phyloP scores from a whole-genome alignment of 2,329 filamentous ascomycete genomes.

The Amesomyces nigricolor region DNA sequence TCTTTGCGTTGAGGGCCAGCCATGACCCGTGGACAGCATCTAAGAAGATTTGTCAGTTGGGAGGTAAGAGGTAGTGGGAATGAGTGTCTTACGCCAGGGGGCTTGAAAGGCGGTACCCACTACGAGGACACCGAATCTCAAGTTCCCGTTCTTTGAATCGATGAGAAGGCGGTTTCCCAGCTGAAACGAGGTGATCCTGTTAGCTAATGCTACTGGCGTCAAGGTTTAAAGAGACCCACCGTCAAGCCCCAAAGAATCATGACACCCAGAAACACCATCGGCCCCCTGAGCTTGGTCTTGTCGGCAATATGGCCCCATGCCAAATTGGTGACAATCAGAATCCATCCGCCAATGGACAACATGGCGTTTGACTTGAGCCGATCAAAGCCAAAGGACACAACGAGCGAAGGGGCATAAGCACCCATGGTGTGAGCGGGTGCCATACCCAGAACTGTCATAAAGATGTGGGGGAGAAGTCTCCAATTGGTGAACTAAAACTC shows the following conservation, averaged over 20 bases:
- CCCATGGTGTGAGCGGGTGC: slow-evolving; percentile 28
- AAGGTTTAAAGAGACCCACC: slow-evolving; percentile 20
- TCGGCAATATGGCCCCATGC: slow-evolving; percentile 30
- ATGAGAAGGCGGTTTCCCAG: slow-evolving; percentile 29
- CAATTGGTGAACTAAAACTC: slow-evolving; percentile 34
- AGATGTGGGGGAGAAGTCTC: slow-evolving; percentile 33
- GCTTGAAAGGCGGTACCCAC: slow-evolving; percentile 27
- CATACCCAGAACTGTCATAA: slow-evolving; percentile 29
- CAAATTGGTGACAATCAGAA: slow-evolving; percentile 31
- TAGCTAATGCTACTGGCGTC: neutral
- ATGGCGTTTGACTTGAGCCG: slow-evolving; percentile 33
- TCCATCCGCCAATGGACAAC: slow-evolving; percentile 34
- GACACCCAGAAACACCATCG: slow-evolving; percentile 28
- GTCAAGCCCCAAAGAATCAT: slow-evolving; percentile 27
- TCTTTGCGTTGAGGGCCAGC: slow-evolving; percentile 22
- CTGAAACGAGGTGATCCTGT: slow-evolving; percentile 6
- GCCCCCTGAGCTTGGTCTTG: slow-evolving; percentile 24
- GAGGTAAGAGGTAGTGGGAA: neutral
- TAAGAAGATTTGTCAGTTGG: neutral
- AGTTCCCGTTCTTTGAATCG: slow-evolving; percentile 23
- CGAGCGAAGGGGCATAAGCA: slow-evolving; percentile 31
- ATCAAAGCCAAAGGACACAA: slow-evolving; percentile 33
- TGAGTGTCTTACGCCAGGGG: slow-evolving; percentile 28
- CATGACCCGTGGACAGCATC: slow-evolving; percentile 24
- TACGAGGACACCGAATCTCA: slow-evolving; percentile 30